Evolutionary conservation across 1,284 basidiomycete genomes (phyloP), one percentile per base, ranked within the genome.

Genomic region (Rhizoctonia solani): DNA sequence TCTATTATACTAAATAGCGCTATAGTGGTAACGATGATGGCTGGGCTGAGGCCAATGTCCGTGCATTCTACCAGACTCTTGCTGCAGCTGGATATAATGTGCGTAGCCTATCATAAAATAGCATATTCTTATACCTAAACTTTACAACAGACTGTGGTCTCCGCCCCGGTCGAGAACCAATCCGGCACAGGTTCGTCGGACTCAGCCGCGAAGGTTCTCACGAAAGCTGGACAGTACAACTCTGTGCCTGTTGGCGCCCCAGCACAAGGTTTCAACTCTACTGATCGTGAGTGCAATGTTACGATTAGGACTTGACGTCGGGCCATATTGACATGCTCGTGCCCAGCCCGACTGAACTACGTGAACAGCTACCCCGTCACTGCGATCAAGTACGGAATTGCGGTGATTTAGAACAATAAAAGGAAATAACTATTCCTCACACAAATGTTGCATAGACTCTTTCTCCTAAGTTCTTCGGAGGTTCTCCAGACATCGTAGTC

Each of bases 11-110:
- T 13, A 44, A 30, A 21, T 49, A 8, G 14, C 27, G 11, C 19
- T 8, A 30, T 44, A 65, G 61, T 2, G 69, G 70, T 5, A 71
- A 71, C 49, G 70, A 71, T 34, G 70, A 71, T 65, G 70, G 82
- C 8, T 84, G 82, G 82, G 82, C 82, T 1, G 78, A 79, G 3
- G 81, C 82, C 5, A 80, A 81, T 69, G 79, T 83, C 66, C 78
- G 82, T 42, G 80, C 80, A 2, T 78, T 82, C 65, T 79, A 78
- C 66, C 71, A 74, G 19, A 79, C 81, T 0, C 74, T 83, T 44
- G 73, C 74, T 27, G 72, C 72, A 3, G 78, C 77, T 27, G 81
- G 80, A 27, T 81, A 77, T 69, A 71, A 81, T 47, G 82, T 82
- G 34, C 9, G 81, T 52, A 11, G 27, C 11, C 27, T 4, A 16